Base-by-base conservation (phyloP, 441 rosid species). In the Metrosideros polymorpha region DNA sequence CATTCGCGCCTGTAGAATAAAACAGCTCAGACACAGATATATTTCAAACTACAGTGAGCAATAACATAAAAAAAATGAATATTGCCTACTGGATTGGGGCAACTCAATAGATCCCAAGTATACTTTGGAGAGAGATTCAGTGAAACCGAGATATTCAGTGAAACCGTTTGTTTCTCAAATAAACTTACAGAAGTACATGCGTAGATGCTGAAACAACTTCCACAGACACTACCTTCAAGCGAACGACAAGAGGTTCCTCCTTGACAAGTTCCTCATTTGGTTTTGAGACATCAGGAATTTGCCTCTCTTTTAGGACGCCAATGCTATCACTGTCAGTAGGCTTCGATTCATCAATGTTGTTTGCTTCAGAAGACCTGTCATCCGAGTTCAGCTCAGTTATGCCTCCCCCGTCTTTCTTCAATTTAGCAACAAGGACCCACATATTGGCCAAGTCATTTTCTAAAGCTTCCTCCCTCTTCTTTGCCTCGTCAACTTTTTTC, bases 341-440 rank as follows among this genome's bases (percentile, higher is more conserved):
- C 90, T 91, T 93, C 52, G 82, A 87, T 82, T 90, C 91, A 86
- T 84, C 85, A 49, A 83, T 77, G 85, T 86, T 86, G 88, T 89
- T 90, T 32, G 86, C 85, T 42, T 87, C 90, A 86, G 53, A 79
- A 35, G 53, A 88, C 84, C 93, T 92, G 91, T 90, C 92, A 79
- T 89, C 92, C 15, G 84, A 79, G 86, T 89, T 93, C 89, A 89
- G 79, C 89, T 92, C 95, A 6, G 94, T 90, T 86, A 90, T 84
- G 45, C 88, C 91, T 79, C 94, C 96, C 61, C 93, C 95, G 2
- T 93, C 97, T 90, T 94, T 98, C 96, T 98, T 98, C 86, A 98
- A 90, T 92, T 94, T 96, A 59, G 99, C 99, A 89, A 98, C 99
- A 91, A 98, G 98, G 56, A 98, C 98, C 99, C 99, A 96, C 99